Base-by-base conservation (phyloP, 1,139 yeast genomes). In the Geotrichum carabidarum region DNA sequence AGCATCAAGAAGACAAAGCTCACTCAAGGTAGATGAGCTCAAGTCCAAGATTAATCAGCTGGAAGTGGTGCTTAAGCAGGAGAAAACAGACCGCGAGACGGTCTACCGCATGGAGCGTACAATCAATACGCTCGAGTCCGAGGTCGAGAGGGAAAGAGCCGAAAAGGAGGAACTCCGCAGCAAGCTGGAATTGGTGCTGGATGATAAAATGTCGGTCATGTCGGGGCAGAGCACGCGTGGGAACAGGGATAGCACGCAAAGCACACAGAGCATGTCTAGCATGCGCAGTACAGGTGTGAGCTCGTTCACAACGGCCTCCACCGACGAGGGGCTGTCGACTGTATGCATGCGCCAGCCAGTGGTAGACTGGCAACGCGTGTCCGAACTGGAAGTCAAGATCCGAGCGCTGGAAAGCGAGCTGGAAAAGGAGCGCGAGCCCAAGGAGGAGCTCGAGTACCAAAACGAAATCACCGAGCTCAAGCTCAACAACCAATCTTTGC, bases 31-130 rank as follows among this genome's bases (percentile, higher is more conserved):
- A 9, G 69, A 66, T 31, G 69, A 66, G 53, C 63, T 68, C 52
- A 65, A 63, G 58, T 48, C 50, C 49, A 67, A 68, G 57, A 65
- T 67, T 31, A 44, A 58, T 40, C 68, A 67, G 57, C 63, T 68
- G 45, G 70, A 67, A 50, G 63, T 60, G 40, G 69, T 65, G 5
- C 60, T 67, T 47, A 60, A 62, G 46, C 59, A 58, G 22, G 69
- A 66, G 35, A 57, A 62, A 18, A 54, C 57, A 14, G 69, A 67
- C 34, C 57, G 68, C 9, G 64, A 65, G 49, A 57, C 59, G 1
- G 61, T 61, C n/a, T 51, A 58, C 34, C 51, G 50, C 17, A 54
- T 57, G 37, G 59, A 61, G 1, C 68, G 65, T 27, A 65, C 64
- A 40, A 59, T 66, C 27, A 52, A 56, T 9, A 47, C 48, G 34